Base-by-base conservation (phyloP, 495 filamentous ascomycete species). In the Hypoxylon lienhwacheense region DNA sequence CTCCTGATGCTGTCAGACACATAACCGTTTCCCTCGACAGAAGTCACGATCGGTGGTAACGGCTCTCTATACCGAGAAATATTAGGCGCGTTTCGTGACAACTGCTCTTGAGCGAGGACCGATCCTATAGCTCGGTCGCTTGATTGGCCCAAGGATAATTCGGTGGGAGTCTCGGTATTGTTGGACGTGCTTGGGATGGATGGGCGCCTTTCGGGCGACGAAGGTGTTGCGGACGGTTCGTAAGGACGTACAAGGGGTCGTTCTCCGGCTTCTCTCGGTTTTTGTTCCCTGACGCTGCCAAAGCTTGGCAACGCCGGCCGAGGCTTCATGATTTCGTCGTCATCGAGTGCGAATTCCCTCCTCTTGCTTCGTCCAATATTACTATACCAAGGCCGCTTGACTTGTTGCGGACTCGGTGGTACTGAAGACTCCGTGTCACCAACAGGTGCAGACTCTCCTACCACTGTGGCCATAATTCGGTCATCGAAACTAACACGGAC, bases 401-500 rank as follows among this genome's bases (percentile, higher is more conserved):
- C 68, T 51, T 59, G 63, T 70, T 82, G 64, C 47, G 82, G 78
- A 49, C 79, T 85, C 17, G 74, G 66, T 0, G 74, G 55, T 22
- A 67, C 33, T 10, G 73, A 70, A 5, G 80, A 75, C 1, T 82
- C 82, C 4, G 70, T 72, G 14, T 76, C 77, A 4, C 73, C 75
- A 7, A 74, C 66, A 20, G 81, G 69, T 19, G 79, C 81, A 5
- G 83, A 81, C 22, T 82, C 74, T 15, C 80, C 85, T 7, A 85
- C 80, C 43, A 84, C 69, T 31, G 83, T 61, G 11, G 64, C 67
- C 58, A 61, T 62, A 20, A 60, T 71, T 16, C 81, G 79, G 16
- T 95, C 90, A 55, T 93, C 89, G 59, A 96, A 96, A 69, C 90
- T 96, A 55, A 96, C 91, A 42, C 89, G 82, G 5, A 79, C 84